Conservation (phyloP, 2,329 filamentous ascomycete genomes). For the Xylariomycetidae sp. region DNA sequence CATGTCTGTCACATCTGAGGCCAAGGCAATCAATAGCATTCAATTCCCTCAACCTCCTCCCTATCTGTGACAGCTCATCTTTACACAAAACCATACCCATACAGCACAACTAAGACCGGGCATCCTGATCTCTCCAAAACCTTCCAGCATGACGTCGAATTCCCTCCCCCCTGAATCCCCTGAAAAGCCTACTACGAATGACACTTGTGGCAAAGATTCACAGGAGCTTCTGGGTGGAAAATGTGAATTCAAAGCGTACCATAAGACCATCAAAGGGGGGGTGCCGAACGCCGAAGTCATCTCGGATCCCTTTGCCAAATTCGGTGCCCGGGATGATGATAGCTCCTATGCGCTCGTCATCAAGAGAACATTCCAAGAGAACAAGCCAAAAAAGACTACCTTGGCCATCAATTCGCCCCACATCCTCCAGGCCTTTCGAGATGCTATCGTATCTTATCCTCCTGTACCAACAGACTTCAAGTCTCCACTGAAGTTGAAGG, state of each 20-base stretch:
- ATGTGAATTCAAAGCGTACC: slow-evolving; percentile 24
- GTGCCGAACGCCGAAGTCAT: slow-evolving; percentile 8
- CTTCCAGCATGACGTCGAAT: too few species aligned
- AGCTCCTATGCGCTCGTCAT: slow-evolving; percentile 21
- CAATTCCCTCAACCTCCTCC: too few species aligned
- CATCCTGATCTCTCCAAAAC: too few species aligned
- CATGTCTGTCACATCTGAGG: too few species aligned
- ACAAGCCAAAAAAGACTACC: slow-evolving; percentile 12
- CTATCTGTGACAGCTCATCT: too few species aligned
- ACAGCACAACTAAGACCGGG: too few species aligned
- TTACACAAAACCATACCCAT: too few species aligned
- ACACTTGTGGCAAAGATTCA: too few species aligned
- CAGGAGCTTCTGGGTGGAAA: too few species aligned
- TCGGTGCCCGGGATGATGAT: slow-evolving; percentile 13
- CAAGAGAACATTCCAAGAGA: slow-evolving; percentile 13
- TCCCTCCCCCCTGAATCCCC: too few species aligned
- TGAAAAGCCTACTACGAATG: too few species aligned
- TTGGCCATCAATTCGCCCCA: slow-evolving; percentile 23
- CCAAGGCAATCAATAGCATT: too few species aligned
- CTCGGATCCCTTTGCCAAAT: slow-evolving; percentile 17
- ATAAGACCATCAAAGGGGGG: slow-evolving; percentile 9
- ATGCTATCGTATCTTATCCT: slow-evolving; percentile 18
- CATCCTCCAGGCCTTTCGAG: slow-evolving; percentile 21
- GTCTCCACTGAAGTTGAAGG: slow-evolving; percentile 16
- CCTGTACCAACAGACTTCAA: slow-evolving; percentile 22